These are phyloP conservation scores for Teratosphaeria zuluensis DNA, from an alignment of 2,329 filamentous ascomycete species.

Conservation along the genomic window DNA sequence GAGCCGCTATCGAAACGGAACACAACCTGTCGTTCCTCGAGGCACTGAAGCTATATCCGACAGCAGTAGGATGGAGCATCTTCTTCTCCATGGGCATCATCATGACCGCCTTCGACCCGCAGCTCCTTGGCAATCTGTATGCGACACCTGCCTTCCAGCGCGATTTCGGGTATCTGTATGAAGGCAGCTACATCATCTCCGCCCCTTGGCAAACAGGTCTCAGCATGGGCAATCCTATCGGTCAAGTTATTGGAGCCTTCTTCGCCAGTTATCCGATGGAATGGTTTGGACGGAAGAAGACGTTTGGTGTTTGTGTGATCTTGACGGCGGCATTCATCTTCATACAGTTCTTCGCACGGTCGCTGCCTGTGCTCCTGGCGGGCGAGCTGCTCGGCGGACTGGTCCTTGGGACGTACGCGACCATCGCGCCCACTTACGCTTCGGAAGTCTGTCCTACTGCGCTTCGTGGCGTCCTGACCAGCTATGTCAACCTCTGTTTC, in stretches of 20 bases:
- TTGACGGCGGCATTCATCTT: conserved; percentile 46
- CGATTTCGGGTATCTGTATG: conserved; percentile 46
- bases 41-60: conserved; percentile 36
- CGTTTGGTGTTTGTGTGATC: conserved; percentile 21
- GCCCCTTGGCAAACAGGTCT: conserved; percentile 32
- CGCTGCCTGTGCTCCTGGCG: conserved; percentile 46
- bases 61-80: conserved; percentile 45
- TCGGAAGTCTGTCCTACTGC: conserved; percentile 54
- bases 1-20: conserved; percentile 17
- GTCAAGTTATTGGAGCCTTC: conserved; percentile 42
- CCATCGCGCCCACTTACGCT: conserved; percentile 52
- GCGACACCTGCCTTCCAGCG: conserved; percentile 48
- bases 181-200: conserved; percentile 28
- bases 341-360: conserved; percentile 53
- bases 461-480: conserved; percentile 48
- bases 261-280: conserved; percentile 26
- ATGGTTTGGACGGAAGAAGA: conserved; percentile 23
- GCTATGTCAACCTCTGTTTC: conserved; percentile 54
- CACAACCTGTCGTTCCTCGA: conserved; percentile 18
- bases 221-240: conserved; percentile 46
- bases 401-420: conserved; percentile 52
- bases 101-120: conserved; percentile 54
- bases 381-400: conserved; percentile 53
- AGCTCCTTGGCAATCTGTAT: conserved; percentile 54
- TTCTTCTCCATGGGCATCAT: conserved; percentile 53